Base-by-base conservation (phyloP, 1,284 basidiomycete species). In the Leccinum subrobustum region DNA sequence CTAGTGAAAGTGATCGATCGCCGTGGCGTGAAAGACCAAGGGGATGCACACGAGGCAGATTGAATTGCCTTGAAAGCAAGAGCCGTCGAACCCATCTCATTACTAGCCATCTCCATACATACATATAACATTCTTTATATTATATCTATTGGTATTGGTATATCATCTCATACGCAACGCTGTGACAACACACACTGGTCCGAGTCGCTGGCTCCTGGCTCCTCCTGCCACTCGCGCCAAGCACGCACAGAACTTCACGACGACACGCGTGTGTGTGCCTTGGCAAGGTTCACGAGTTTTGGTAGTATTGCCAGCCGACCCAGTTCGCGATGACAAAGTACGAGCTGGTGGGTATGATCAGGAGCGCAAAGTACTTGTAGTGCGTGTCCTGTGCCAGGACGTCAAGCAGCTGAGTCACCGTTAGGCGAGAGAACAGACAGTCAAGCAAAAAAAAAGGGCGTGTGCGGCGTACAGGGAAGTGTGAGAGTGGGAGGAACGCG, bases 261-360 rank as follows among this genome's bases (percentile, higher is more conserved):
- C 25, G 50, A 51, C 48, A 27, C 68, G 59, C 65, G 60, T 59
- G 14, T 59, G 14, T 47, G 50, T 57, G 60, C 39, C 31, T 14
- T 3, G 9, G 29, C 11, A 3, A 42, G 42, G 51, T 6, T 81
- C 71, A 91, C 7, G 93, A 92, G 74, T 93, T 94, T 52, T 89
- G 86, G 74, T 93, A 96, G 74, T 93, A 96, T 73, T 95, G 92
- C 93, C 94, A 96, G 52, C 94, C 93, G 42, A 95, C 92, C 95
- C 95, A 98, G 70, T 97, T 97, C 48, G 94, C 92, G 69, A 98
- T 97, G 56, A 93, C 90, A 73, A 94, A 95, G 76, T 93, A 95
- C 35, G 89, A 81, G 14, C 81, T 86, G 16, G 89, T 89, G 23
- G 95, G 94, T 54, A 97, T 81, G 53, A 95, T 80, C 48, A 96